phyloP scores from a whole-genome alignment of 2,329 filamentous ascomycete genomes.

The Trichocomaceae sp. region DNA sequence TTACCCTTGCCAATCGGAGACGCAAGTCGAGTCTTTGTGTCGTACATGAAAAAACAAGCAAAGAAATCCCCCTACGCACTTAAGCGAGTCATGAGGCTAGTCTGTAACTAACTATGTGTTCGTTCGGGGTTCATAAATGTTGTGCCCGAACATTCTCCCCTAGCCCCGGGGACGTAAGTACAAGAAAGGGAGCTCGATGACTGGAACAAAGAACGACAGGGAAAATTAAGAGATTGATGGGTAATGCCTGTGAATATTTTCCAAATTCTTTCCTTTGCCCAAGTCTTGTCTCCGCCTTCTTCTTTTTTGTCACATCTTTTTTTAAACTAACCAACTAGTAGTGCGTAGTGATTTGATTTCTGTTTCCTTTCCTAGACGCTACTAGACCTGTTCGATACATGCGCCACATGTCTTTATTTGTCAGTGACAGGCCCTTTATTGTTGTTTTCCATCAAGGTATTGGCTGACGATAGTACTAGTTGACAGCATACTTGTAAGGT shows the following conservation, averaged over 20 bases:
- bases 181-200: background rate
- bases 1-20: constrained; percentile 4
- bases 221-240: background rate
- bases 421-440: background rate
- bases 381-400: background rate
- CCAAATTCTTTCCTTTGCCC: background rate
- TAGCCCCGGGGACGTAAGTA: constrained; percentile 1
- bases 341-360: constrained; percentile 14
- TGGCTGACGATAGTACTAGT: background rate
- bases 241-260: background rate
- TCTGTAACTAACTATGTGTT: background rate
- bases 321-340: too few relatives aligned
- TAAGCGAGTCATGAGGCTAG: constrained; percentile 6
- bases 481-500: background rate
- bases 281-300: constrained; percentile 22
- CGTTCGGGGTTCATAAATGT: constrained; percentile 6
- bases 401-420: background rate
- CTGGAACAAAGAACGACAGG: constrained; percentile 6
- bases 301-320: constrained; percentile 19
- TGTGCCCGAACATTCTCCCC: constrained; percentile 1
- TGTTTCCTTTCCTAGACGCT: background rate
- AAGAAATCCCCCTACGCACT: background rate
- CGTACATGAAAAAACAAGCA: constrained; percentile 8
- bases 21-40: background rate
- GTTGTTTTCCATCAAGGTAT: background rate